Conservation (phyloP, 306 rosid species). For the Citrullus amarus region DNA sequence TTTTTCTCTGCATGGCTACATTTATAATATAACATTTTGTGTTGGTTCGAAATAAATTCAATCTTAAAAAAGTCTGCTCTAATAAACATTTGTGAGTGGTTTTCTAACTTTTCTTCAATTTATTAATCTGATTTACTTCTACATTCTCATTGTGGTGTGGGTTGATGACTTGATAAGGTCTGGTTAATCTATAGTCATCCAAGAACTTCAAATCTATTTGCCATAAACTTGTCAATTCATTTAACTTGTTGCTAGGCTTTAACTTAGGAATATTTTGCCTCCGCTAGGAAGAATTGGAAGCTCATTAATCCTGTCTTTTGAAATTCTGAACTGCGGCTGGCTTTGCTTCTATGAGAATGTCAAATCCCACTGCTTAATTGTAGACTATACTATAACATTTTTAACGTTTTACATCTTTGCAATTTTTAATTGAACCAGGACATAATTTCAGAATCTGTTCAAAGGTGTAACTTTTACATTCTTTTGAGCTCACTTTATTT, state of each 20-base stretch:
- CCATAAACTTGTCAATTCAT: neutral
- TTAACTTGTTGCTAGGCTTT: neutral
- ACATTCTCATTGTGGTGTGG: neutral
- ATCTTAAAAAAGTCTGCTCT: neutral
- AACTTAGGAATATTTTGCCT: neutral
- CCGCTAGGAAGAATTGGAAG: neutral
- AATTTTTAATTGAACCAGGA: neutral
- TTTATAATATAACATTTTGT: neutral
- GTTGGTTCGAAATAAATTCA: neutral
- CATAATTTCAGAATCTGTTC: neutral
- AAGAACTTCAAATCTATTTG: neutral
- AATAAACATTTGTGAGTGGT: neutral
- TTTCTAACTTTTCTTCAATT: neutral
- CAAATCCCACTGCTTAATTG: neutral
- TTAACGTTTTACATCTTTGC: neutral
- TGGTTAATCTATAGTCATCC: neutral
- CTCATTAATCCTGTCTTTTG: neutral
- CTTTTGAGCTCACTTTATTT: neutral
- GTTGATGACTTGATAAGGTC: neutral
- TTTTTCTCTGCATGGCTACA: neutral
- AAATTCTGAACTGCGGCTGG: neutral
- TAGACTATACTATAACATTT: neutral
- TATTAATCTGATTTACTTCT: neutral
- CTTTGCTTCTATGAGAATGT: neutral
- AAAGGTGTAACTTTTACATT: neutral